Evolutionary conservation across 129 eudicot genomes (phyloP), one percentile per base, ranked within the genome.

Genomic region (Pseudognaphalium luteoalbum): DNA sequence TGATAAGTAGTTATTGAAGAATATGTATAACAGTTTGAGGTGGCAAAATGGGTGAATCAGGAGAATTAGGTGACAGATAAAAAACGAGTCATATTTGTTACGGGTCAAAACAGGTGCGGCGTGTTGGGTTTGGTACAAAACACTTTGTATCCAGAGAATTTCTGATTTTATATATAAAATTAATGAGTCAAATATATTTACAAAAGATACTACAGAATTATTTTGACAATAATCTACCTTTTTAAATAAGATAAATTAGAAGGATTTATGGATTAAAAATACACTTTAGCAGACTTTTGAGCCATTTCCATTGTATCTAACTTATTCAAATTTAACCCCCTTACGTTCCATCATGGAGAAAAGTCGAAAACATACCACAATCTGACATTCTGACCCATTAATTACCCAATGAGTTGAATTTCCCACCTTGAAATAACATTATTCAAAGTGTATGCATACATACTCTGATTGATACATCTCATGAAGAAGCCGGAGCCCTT

Each of bases 391-490:
- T 25, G 52, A 44, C 52, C 15, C 17, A 44, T 3, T 44, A 2
- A 44, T 44, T 11, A 44, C 52, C 52, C 17, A 44, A 44, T 44
- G 52, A 16, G 52, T 5, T 42, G 76, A 52, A 22, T 2, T 44
- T 44, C 17, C 52, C 52, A 11, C 52, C 52, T 44, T 17, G 12
- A 44, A 44, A 3, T 10, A 44, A 44, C 52, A 44, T 44, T 12
- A 44, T 44, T 44, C 12, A 34, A 44, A 67, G 25, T 33, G 58
- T 67, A 61, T 17, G 74, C 5, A 63, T 50, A 29, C 91, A 56
- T 94, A 94, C 98, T 94, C 97, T 74, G 97, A 81, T 51, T 78
- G 85, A 79, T 93, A 87, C 98, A 93, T 93, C 85, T 91, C 93
- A 17, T 87, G 84, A 69, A 94, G 88, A 79, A 85, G 76, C 72